Conservation (phyloP, 2,329 filamentous ascomycete species). For the Gliomastix tumulicola region DNA sequence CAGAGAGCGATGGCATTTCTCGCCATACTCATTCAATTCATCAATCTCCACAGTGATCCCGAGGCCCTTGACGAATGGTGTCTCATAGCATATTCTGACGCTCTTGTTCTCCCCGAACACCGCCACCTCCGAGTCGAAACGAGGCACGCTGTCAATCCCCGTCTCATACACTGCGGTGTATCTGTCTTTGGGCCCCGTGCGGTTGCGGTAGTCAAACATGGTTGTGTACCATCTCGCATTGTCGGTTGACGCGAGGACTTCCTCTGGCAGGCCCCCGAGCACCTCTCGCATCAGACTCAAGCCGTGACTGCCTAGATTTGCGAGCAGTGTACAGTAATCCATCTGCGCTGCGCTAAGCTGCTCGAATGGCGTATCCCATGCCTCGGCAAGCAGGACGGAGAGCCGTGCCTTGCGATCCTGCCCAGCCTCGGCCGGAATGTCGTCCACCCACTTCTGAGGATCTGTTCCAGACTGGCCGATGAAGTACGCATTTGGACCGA, state of each 20-base stretch:
- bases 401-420: conserved; percentile 13
- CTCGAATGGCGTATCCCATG: conserved; percentile 15
- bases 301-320: conserved; percentile 42
- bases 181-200: too few relatives aligned
- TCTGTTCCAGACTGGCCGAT: conserved; percentile 41
- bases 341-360: conserved; percentile 16
- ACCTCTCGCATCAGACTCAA: conserved; percentile 43
- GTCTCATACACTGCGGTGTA: conserved; percentile 48
- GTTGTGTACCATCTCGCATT: too few relatives aligned
- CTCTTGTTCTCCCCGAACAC: conserved; percentile 44
- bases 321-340: conserved; percentile 32
- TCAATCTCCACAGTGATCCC: conserved; percentile 35
- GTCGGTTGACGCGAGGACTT: too few relatives aligned
- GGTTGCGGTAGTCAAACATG: not conserved
- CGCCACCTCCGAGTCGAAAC: conserved; percentile 39
- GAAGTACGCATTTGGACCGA: conserved; percentile 44
- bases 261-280: conserved; percentile 13
- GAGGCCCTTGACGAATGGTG: conserved; percentile 44
- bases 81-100: conserved; percentile 38
- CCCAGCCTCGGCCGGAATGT: conserved; percentile 6
- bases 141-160: conserved; percentile 42
- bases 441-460: conserved; percentile 24
- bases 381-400: conserved; percentile 18
- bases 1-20: conserved; percentile 11
- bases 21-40: conserved; percentile 27